Percentiles rank a stretch among this genome's conserved stretches.
Evolutionary conservation across 2,329 filamentous ascomycete genomes (phyloP).

Genomic region (Paecilomyces fulvus): DNA sequence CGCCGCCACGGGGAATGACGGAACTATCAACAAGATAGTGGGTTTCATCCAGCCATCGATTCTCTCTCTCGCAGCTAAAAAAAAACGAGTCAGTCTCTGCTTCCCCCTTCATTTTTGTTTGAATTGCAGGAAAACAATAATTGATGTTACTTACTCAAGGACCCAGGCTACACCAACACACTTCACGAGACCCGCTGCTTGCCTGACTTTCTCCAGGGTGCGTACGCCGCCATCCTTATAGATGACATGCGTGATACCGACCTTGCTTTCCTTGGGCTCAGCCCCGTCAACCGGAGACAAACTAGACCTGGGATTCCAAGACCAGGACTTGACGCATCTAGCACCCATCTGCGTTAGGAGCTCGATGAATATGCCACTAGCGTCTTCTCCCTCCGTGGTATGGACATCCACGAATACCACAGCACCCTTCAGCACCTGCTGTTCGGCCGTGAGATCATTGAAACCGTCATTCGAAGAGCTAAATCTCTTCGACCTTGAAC

Average conservation of each 20-base stretch:
- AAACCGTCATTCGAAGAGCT: slow-evolving; percentile 20
- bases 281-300: slow-evolving; percentile 24
- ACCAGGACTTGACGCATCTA: slow-evolving; percentile 66
- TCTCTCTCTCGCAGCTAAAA: slow-evolving; percentile 63
- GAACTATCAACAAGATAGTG: slow-evolving; percentile 62
- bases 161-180: slow-evolving; percentile 87
- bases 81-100: slow-evolving; percentile 4
- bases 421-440: slow-evolving; percentile 55
- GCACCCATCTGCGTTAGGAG: slow-evolving; percentile 75
- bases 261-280: slow-evolving; percentile 38
- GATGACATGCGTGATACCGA: slow-evolving; percentile 79
- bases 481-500: slow-evolving; percentile 4
- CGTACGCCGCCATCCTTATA: slow-evolving; percentile 79
- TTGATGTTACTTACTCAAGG: slow-evolving; percentile 58
- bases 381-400: slow-evolving; percentile 71
- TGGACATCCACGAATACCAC: slow-evolving; percentile 78
- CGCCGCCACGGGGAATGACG: slow-evolving; percentile 59
- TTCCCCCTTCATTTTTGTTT: slow-evolving; percentile 6
- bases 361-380: slow-evolving; percentile 71
- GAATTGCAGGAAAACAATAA: background rate
- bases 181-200: slow-evolving; percentile 64
- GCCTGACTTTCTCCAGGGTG: slow-evolving; percentile 71
- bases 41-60: slow-evolving; percentile 66
- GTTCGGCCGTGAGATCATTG: slow-evolving; percentile 14
- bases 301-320: slow-evolving; percentile 56